Base-by-base conservation (phyloP, 768 basidiomycete species). In the Kwoniella shandongensis region DNA sequence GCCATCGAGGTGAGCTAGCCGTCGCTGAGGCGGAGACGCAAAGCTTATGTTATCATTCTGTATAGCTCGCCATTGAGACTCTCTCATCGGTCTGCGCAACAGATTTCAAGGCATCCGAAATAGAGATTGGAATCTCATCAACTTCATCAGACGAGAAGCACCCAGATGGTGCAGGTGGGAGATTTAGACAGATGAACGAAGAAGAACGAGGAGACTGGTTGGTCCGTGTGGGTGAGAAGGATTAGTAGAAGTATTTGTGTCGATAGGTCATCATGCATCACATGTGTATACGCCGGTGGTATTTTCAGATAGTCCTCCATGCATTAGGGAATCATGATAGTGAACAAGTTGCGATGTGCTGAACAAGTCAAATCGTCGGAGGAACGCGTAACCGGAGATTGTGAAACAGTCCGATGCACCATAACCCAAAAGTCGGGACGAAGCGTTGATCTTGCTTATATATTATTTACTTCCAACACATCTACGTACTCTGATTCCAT, bases 71-170 rank as follows among this genome's bases (percentile, higher is more conserved):
- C 0, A 93, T 97, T 51, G 93, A 97, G 76, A 85, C 86, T 12
- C 89, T 97, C 81, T 93, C 91, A 44, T 88, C 85, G 0, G 91
- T 98, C 23, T 89, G 94, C 69, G 86, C 91, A 36, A 96, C 92
- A 1, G 96, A 99, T 75, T 96, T 91, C 80, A 99, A 98, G 78
- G 81, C 90, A 0, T 86, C 85, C 10, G 96, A 98, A 77, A 89
- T 98, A 69, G 96, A 99, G 77, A 89, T 99, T 63, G 94, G 91
- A 0, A 88, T 98, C 51, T 87, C 90, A 20, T 94, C 91, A 25
- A 81, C 81, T 0, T 82, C 83, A 32, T 81, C 84, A 6, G 87
- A 88, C 17, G 91, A 94, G 73, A 79, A 82, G 1, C 45, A 53
- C 4, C 48, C 57, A 59, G 78, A 78, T 57, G 88, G 89, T 32